A percentile compares a stretch with the other conserved stretches of the same genome.
These are phyloP conservation scores for Geosmithia morbida DNA, from an alignment of 2,329 filamentous ascomycete genomes.

Conservation along the genomic window DNA sequence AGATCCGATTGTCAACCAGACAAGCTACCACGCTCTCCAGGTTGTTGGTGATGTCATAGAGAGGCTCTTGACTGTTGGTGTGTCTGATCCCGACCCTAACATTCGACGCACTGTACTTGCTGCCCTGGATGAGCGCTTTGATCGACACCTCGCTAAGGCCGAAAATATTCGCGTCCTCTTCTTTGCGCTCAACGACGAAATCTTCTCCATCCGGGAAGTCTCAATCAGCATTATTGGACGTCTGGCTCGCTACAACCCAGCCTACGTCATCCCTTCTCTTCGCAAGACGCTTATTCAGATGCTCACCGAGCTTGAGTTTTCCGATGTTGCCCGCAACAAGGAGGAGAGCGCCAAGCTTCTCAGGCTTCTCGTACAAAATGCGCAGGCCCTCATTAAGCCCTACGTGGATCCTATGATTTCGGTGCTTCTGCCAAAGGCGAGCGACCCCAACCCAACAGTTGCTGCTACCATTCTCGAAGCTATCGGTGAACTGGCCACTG, in stretches of 20 bases:
- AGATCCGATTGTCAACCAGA: slow-evolving; percentile 96
- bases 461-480: slow-evolving; percentile 91
- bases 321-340: slow-evolving; percentile 85
- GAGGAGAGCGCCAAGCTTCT: slow-evolving; percentile 92
- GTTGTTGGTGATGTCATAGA: slow-evolving; percentile 97
- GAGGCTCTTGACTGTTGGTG: slow-evolving; percentile 84
- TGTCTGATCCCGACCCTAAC: slow-evolving; percentile 78
- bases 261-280: slow-evolving; percentile 91
- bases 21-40: slow-evolving; percentile 89
- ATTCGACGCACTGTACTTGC: slow-evolving; percentile 81
- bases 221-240: slow-evolving; percentile 94
- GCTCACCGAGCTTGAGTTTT: slow-evolving; percentile 90
- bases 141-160: slow-evolving; percentile 90
- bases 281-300: slow-evolving; percentile 93
- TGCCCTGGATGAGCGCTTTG: slow-evolving; percentile 85
- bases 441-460: slow-evolving; percentile 72
- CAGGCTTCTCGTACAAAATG: slow-evolving; percentile 83
- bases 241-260: slow-evolving; percentile 79
- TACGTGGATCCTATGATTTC: slow-evolving; percentile 96
- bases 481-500: slow-evolving; percentile 84
- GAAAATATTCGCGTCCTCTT: slow-evolving; percentile 96
- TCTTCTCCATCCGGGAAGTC: slow-evolving; percentile 84
- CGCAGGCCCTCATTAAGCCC: slow-evolving; percentile 83
- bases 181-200: slow-evolving; percentile 87
- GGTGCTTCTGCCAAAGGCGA: slow-evolving; percentile 84